These are phyloP conservation scores for Nakazawaea wickerhamii DNA, from an alignment of 805 yeast species.

Conservation along the genomic window DNA sequence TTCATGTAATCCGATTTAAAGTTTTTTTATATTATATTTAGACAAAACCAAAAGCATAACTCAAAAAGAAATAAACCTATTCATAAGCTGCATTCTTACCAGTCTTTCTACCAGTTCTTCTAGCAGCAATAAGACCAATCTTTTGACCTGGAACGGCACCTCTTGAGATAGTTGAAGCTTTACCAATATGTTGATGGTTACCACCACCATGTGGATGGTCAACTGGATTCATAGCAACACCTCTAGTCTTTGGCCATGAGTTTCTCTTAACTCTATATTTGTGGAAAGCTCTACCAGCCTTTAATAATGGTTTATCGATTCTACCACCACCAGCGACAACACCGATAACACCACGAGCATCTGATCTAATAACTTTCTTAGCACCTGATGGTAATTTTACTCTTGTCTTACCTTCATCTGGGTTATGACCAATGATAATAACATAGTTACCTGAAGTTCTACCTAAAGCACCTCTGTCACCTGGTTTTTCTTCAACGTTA, in stretches of 20 bases:
- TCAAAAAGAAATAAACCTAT: constrained; percentile 3
- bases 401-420: constrained; percentile 98
- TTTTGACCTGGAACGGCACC: constrained; percentile 99
- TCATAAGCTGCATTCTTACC: constrained; percentile 13
- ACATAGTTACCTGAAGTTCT: constrained; percentile 99
- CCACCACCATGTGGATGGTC: constrained; percentile 99
- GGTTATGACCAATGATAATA: constrained; percentile 98
- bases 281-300: constrained; percentile 99
- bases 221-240: constrained; percentile 99
- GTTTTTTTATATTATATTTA: constrained; percentile 2
- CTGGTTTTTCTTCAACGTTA: constrained; percentile 47
- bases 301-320: constrained; percentile 98
- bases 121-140: constrained; percentile 99
- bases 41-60: constrained; percentile 3
- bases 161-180: constrained; percentile 98
- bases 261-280: constrained; percentile 98
- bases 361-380: constrained; percentile 91
- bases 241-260: constrained; percentile 99
- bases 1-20: too few species aligned
- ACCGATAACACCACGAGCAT: constrained; percentile 99
- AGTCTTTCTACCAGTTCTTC: constrained; percentile 87
- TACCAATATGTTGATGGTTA: constrained; percentile 99
- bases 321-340: constrained; percentile 99
- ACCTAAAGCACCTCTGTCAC: constrained; percentile 81
- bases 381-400: constrained; percentile 99